Base-by-base conservation (phyloP, 2,329 filamentous ascomycete species). In the Pseudohalonectria lignicola region DNA sequence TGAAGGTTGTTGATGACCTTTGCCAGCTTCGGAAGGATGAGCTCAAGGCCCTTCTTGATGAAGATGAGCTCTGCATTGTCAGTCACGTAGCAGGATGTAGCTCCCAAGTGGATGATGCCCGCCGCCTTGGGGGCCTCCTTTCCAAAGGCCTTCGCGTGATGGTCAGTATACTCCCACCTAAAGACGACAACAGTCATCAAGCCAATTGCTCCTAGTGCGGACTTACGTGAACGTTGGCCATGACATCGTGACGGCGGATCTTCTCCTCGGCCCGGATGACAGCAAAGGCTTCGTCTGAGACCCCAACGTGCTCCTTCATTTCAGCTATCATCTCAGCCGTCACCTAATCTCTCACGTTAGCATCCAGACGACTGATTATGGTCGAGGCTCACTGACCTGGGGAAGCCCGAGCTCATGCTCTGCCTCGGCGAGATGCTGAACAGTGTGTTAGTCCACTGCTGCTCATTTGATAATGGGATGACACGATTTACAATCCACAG, bases 41-140 rank as follows among this genome's bases (percentile, higher is more conserved):
- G 62, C 48, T 90, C 76, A 40, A 94, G 63, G 5, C 76, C 86
- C 43, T 86, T 75, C 18, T 77, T 66, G 50, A 87, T 72, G 50
- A 93, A 75, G 45, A 93, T 86, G 26, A 90, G 63, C 49, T 90
- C 85, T 3, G 79, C 71, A 46, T 87, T 86, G 52, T 87, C 84
- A 35, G 82, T 88, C 29, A 77, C 69, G 39, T 49, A 77, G 56
- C 68, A 75, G 9, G 43, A 45, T 16, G 72, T 82, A 39, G 76
- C 77, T 47, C 80, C 81, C 56, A 72, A 77, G 56, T 94, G 86
- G 43, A 94, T 90, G 49, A 92, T 83, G 25, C 84, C 84, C 12
- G 82, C 84, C 9, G 86, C 86, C 25, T 75, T 80, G 11, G 25
- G 23, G 12, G 31, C 32, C 26, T 30, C 25, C 18, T 35, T 35